phyloP scores from a whole-genome alignment of 1,139 yeast species.

The Candida sp. region DNA sequence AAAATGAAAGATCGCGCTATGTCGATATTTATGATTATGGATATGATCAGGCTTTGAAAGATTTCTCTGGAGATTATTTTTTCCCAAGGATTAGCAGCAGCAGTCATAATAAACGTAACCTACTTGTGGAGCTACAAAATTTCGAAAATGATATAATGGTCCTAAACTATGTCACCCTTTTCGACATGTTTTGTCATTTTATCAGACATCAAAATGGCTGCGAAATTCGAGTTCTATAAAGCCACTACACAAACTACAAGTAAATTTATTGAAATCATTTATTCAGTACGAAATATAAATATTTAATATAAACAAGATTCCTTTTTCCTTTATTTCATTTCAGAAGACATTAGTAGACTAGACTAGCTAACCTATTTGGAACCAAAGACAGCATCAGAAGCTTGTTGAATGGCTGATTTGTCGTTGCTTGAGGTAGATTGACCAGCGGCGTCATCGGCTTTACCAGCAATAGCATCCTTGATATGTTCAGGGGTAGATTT shows the following conservation, averaged over 20 bases:
- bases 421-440: conserved; percentile 27
- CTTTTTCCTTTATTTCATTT: no score
- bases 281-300: neutral
- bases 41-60: no score
- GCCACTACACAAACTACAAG: neutral
- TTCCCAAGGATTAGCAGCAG: conserved; percentile 51
- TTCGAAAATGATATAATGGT: neutral
- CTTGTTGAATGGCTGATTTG: conserved; percentile 40
- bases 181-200: neutral
- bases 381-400: conserved; percentile 37
- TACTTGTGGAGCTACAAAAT: neutral
- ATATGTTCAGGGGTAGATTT: conserved; percentile 36
- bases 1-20: no score
- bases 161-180: no score
- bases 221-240: neutral
- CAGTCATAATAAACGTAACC: conserved; percentile 18
- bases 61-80: neutral
- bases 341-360: no score
- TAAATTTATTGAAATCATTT: neutral
- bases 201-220: neutral
- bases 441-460: conserved; percentile 34
- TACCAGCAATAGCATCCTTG: conserved; percentile 34
- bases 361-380: neutral
- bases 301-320: neutral
- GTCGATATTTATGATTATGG: no score